These are phyloP conservation scores for Ramalina intermedia DNA, from an alignment of 495 filamentous ascomycete genomes.

Conservation along the genomic window DNA sequence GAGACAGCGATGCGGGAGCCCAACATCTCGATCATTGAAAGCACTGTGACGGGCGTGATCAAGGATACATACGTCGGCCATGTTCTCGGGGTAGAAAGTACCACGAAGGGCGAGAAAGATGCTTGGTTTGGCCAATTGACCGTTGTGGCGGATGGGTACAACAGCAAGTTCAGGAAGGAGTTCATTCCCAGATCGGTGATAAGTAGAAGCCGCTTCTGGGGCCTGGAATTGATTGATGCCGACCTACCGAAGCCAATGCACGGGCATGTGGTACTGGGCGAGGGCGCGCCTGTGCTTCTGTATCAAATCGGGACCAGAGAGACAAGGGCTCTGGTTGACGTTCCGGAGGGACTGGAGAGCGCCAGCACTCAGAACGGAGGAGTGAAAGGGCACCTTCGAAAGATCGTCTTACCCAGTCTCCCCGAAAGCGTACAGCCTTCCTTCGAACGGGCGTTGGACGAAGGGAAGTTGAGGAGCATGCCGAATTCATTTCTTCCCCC, in stretches of 20 bases:
- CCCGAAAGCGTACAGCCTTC: constrained; percentile 57
- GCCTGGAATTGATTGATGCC: constrained; percentile 79
- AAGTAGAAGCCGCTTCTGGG: constrained; percentile 74
- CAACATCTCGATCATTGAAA: constrained; percentile 63
- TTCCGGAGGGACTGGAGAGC: constrained; percentile 65
- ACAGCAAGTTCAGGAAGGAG: constrained; percentile 79
- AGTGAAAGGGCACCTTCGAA: constrained; percentile 64
- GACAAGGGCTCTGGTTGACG: constrained; percentile 78
- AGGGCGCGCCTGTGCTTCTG: constrained; percentile 67
- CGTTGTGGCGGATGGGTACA: constrained; percentile 85
- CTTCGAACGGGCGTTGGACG: constrained; percentile 61
- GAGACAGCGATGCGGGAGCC: constrained; percentile 48
- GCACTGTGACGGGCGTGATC: constrained; percentile 48
- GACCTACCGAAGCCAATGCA: constrained; percentile 54
- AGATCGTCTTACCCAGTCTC: constrained; percentile 62
- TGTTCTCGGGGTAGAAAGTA: constrained; percentile 62
- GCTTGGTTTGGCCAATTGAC: constrained; percentile 80
- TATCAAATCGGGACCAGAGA: constrained; percentile 97
- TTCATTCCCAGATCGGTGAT: constrained; percentile 54
- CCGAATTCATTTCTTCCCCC: constrained; percentile 87
- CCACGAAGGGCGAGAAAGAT: constrained; percentile 47
- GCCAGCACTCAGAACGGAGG: constrained; percentile 59
- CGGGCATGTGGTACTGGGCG: constrained; percentile 79
- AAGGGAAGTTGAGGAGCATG: constrained; percentile 65
- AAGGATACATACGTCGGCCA: constrained; percentile 41